Conservation (phyloP, 257 asterid species). For the Solanum peruvianum region DNA sequence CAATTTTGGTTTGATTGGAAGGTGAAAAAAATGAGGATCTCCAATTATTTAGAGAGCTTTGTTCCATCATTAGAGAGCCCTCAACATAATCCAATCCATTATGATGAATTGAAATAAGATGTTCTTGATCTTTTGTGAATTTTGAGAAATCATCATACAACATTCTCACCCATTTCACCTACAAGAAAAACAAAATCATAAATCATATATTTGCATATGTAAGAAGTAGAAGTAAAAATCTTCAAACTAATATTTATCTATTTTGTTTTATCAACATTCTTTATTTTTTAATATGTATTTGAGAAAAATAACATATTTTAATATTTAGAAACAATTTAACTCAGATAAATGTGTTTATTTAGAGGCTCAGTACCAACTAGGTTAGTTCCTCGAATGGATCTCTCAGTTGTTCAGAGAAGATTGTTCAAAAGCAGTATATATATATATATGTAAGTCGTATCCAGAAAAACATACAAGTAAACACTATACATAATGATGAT, state of each 20-base stretch:
- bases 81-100: slow-evolving; percentile 29
- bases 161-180: slow-evolving; percentile 50
- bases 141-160: slow-evolving; percentile 26
- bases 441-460: neutral
- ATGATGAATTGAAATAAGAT: slow-evolving; percentile 14
- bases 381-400: neutral
- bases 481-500: neutral
- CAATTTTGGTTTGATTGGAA: slow-evolving; percentile 15
- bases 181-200: neutral
- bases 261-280: neutral
- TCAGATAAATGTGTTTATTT: too few species aligned
- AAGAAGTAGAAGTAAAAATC: neutral
- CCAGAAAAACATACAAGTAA: neutral
- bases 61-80: slow-evolving; percentile 25
- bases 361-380: too few species aligned
- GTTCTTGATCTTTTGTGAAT: slow-evolving; percentile 42
- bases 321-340: neutral
- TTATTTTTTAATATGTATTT: too few species aligned
- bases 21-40: slow-evolving; percentile 25
- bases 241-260: too few species aligned
- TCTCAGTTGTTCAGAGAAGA: too few species aligned
- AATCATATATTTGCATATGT: neutral
- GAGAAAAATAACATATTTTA: too few species aligned
- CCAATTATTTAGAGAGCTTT: slow-evolving; percentile 19
- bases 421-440: neutral